Base-by-base conservation (phyloP, 495 filamentous ascomycete genomes). In the Elaphomyces granulatus region DNA sequence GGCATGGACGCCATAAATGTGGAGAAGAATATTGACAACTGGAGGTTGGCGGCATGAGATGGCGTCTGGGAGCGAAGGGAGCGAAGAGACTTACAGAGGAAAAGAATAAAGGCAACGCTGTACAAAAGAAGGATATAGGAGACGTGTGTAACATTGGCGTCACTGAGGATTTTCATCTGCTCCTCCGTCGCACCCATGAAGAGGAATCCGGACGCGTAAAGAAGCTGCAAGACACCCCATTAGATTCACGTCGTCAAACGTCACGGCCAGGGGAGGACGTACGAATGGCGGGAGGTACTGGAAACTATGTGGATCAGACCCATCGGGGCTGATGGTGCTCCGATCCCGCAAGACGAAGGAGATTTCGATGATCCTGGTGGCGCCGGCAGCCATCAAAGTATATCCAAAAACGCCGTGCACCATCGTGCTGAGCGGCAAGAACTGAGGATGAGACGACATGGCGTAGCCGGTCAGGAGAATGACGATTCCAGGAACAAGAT, bases 101-200 rank as follows among this genome's bases (percentile, higher is more conserved):
- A 98, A 19, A 94, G 58, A 18, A 98, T 57, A 61, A 93, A 94
- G 10, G 87, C 77, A 34, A 95, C 66, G 54, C 82, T 90, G 68
- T 80, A 98, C 3, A 95, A 63, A 38, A 95, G 82, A 36, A 98
- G 69, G 33, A 95, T 67, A 55, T 96, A 96, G 8, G 87, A 79
- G 33, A 96, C 84, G 54, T 92, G 82, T 28, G 82, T 83, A 52
- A 96, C 77, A 38, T 78, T 71, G 2, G 78, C 78, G 34, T 71
- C 64, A 34, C 71, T 61, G 9, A 96, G 61, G 1, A 95, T 61
- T 26, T 68, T 50, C 81, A 96, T 88, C 54, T 98, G 88, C 55
- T 96, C 88, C 57, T 98, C 90, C 2, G 83, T 95, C 17, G 92
- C 90, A 37, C 83, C 80, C 86, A 95, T 92, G 67, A 98, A 96